Evolutionary conservation across 371 early-diverging fungal genomes (phyloP).

Genomic region (Apophysomyces variabilis): DNA sequence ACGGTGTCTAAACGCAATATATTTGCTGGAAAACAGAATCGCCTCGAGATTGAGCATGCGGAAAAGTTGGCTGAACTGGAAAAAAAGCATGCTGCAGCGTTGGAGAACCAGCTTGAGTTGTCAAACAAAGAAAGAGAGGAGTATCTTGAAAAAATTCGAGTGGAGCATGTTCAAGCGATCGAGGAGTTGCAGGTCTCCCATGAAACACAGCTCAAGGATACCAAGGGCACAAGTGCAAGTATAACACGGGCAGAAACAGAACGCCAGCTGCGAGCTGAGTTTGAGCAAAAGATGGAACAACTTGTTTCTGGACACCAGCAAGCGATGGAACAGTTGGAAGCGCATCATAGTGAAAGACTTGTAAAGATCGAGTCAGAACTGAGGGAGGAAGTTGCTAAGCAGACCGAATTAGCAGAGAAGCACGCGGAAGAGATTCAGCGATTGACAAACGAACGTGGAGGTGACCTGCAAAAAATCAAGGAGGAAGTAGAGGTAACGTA

Average conservation of each 20-base stretch:
- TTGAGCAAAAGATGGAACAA: constrained; percentile 40
- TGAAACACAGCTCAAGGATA: constrained; percentile 3
- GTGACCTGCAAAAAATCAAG: constrained; percentile 35
- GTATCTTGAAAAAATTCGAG: constrained; percentile 18
- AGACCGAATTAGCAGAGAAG: constrained; percentile 25
- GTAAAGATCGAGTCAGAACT: constrained; percentile 37
- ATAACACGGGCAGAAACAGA: constrained; percentile 33
- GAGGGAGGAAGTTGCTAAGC: constrained; percentile 28
- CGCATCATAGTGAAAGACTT: constrained; percentile 33
- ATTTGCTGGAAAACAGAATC: background rate
- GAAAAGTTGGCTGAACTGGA: constrained; percentile 12
- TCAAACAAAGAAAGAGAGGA: constrained; percentile 18
- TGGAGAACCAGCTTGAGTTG: constrained; percentile 16
- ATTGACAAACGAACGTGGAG: constrained; percentile 24
- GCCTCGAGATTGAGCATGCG: constrained; percentile 16
- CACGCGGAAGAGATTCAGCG: constrained; percentile 31
- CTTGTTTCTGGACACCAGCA: constrained; percentile 35
- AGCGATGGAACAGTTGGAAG: constrained; percentile 45
- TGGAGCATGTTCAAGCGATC: constrained; percentile 19
- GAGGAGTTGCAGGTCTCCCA: background rate
- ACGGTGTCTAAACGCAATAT: background rate
- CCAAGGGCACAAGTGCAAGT: background rate
- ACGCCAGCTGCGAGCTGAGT: constrained; percentile 37
- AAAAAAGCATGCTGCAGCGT: constrained; percentile 17
- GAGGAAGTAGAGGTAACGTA: constrained; percentile 37